A percentile compares a stretch with the other conserved stretches of the same genome.
Evolutionary conservation across 352 stramenopile species (phyloP).

Genomic region (Elongisporangium senticosum): DNA sequence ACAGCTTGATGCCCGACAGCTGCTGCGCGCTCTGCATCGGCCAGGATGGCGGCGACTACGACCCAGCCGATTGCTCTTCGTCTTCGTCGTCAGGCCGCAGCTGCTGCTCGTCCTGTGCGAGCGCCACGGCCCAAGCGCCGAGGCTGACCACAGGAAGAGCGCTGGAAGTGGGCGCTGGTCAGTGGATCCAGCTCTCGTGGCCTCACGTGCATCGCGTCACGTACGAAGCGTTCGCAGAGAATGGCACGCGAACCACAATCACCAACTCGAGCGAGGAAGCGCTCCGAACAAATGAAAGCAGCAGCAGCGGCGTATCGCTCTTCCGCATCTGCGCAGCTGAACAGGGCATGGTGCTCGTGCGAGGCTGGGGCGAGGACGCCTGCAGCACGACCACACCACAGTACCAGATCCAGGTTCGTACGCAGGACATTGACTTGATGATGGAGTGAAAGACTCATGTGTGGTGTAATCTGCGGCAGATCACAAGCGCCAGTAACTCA

Average conservation of each 20-base stretch:
- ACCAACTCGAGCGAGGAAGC: background rate
- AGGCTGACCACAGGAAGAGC: background rate
- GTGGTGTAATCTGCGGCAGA: background rate
- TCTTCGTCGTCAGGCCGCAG: background rate
- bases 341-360: background rate
- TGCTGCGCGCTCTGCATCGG: background rate
- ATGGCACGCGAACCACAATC: background rate
- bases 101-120: background rate
- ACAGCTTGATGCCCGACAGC: background rate
- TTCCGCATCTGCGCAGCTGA: background rate
- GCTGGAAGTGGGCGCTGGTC: background rate
- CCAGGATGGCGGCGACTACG: background rate
- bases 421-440: background rate
- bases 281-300: background rate
- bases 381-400: background rate
- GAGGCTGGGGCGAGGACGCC: background rate
- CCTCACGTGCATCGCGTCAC: background rate
- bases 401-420: background rate
- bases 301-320: background rate
- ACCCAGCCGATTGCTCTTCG: background rate
- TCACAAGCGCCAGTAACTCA: background rate
- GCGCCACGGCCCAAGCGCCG: background rate
- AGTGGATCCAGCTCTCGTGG: background rate
- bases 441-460: background rate
- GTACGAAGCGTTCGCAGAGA: background rate